phyloP scores from a whole-genome alignment of 495 filamentous ascomycete genomes.

The Penicillium riverlandense region DNA sequence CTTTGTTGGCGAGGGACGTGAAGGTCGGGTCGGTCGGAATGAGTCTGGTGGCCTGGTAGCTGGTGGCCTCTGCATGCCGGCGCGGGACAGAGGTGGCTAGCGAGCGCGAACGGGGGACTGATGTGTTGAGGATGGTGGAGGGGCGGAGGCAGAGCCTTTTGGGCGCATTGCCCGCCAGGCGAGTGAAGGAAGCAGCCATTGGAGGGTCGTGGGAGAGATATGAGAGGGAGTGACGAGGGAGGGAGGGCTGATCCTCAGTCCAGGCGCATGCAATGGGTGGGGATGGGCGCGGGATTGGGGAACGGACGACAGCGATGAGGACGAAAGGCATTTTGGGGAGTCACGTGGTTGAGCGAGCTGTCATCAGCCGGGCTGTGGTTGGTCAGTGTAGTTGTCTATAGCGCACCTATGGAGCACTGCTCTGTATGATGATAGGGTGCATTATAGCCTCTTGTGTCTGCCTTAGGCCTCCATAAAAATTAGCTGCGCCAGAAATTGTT shows the following conservation, averaged over 20 bases:
- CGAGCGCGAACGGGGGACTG: constrained; percentile 45
- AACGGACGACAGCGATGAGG: constrained; percentile 26
- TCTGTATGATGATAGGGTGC: background rate
- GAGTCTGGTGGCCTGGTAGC: constrained; percentile 53
- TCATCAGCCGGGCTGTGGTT: constrained; percentile 38
- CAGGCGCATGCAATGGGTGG: constrained; percentile 36
- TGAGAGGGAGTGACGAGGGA: constrained; percentile 16
- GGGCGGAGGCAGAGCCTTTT: constrained; percentile 57
- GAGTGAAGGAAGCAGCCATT: constrained; percentile 63
- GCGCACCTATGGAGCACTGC: background rate
- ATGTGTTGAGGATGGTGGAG: constrained; percentile 33
- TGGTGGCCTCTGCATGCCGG: constrained; percentile 47
- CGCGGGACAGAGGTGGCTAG: constrained; percentile 64
- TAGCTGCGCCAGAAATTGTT: constrained; percentile 26
- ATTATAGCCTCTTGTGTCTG: constrained; percentile 4
- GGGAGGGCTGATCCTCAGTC: constrained; percentile 31
- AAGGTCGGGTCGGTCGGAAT: constrained; percentile 54
- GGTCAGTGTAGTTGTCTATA: constrained; percentile 19
- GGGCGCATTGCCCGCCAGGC: constrained; percentile 54
- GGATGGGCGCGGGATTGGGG: constrained; percentile 27
- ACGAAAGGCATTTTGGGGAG: constrained; percentile 36
- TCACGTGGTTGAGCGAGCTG: constrained; percentile 34
- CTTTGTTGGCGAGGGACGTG: constrained; percentile 41
- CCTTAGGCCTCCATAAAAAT: constrained; percentile 28
- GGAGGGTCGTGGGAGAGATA: constrained; percentile 23